Evolutionary conservation across 192 early-diverging fungal species (phyloP).

Genomic region (Diversispora epigaea): DNA sequence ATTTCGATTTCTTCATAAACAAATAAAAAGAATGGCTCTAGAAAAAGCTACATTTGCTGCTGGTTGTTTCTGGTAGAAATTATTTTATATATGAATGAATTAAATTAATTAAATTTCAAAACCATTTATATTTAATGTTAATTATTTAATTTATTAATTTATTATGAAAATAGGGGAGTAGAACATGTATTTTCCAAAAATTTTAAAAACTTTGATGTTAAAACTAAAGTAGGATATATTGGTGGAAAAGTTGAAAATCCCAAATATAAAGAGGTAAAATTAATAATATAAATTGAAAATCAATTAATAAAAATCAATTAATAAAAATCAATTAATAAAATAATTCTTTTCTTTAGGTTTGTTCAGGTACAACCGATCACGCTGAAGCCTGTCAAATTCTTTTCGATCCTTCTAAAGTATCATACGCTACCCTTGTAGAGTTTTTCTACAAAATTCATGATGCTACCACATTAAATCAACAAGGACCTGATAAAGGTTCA

Average conservation of each 20-base stretch:
- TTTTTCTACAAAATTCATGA: slow-evolving; percentile 87
- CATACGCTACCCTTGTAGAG: slow-evolving; percentile 71
- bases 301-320: background rate
- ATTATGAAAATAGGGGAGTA: slow-evolving; percentile 46
- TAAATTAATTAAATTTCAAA: too few species aligned
- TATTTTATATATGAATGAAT: too few species aligned
- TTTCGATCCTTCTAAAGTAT: slow-evolving; percentile 66
- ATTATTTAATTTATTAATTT: too few species aligned
- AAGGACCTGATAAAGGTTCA: slow-evolving; percentile 80
- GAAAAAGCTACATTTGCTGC: slow-evolving; percentile 83
- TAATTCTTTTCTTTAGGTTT: slow-evolving; percentile 51
- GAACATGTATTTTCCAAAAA: slow-evolving; percentile 52
- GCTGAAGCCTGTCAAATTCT: slow-evolving; percentile 81
- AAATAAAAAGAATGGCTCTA: slow-evolving; percentile 9
- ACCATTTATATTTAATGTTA: too few species aligned
- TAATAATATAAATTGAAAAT: too few species aligned
- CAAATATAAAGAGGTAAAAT: slow-evolving; percentile 50
- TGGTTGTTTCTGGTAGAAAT: slow-evolving; percentile 86
- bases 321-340: background rate
- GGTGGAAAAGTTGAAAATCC: slow-evolving; percentile 48
- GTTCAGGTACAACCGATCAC: slow-evolving; percentile 73
- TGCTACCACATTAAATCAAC: slow-evolving; percentile 79
- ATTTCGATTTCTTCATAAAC: too few species aligned
- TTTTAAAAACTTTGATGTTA: slow-evolving; percentile 45
- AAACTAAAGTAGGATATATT: slow-evolving; percentile 55